phyloP scores from a whole-genome alignment of 2,329 filamentous ascomycete species.

The Escovopsis sp. region DNA sequence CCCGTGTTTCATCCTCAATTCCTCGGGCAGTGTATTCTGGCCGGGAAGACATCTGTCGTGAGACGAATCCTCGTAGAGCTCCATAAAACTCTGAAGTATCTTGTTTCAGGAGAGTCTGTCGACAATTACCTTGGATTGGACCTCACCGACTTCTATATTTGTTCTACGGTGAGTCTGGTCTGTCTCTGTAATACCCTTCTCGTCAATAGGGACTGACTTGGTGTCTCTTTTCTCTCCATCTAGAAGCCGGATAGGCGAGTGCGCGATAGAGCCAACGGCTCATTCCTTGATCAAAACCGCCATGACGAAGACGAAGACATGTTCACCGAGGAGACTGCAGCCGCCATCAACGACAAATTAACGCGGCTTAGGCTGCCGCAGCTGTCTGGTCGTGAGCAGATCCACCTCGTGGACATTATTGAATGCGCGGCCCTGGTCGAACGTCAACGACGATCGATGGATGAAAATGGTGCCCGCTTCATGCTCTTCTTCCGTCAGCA shows the following conservation, averaged over 20 bases:
- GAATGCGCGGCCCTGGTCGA: slow-evolving; percentile 76
- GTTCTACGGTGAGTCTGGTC: neutral
- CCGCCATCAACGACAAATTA: slow-evolving; percentile 61
- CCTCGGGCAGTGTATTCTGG: slow-evolving; percentile 69
- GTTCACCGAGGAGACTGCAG: slow-evolving; percentile 57
- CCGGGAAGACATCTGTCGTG: slow-evolving; percentile 59
- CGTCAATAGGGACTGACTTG: neutral
- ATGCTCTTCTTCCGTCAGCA: slow-evolving; percentile 79
- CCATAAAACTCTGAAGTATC: slow-evolving; percentile 65
- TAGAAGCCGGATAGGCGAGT: neutral
- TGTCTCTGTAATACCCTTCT: neutral
- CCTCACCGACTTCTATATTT: slow-evolving; percentile 40
- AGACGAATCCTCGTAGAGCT: slow-evolving; percentile 58
- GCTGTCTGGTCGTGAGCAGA: slow-evolving; percentile 72
- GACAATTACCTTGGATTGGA: slow-evolving; percentile 60
- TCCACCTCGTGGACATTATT: slow-evolving; percentile 67
- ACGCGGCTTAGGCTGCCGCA: slow-evolving; percentile 60
- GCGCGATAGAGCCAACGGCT: neutral
- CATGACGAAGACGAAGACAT: slow-evolving; percentile 21
- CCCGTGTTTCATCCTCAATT: slow-evolving; percentile 90
- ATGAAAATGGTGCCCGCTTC: slow-evolving; percentile 78
- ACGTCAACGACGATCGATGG: slow-evolving; percentile 74
- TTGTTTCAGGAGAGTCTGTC: slow-evolving; percentile 63
- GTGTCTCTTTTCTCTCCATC: too few species aligned
- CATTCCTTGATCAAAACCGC: neutral